Conservation (phyloP, 345 rosid species). For the Turnera subulata region DNA sequence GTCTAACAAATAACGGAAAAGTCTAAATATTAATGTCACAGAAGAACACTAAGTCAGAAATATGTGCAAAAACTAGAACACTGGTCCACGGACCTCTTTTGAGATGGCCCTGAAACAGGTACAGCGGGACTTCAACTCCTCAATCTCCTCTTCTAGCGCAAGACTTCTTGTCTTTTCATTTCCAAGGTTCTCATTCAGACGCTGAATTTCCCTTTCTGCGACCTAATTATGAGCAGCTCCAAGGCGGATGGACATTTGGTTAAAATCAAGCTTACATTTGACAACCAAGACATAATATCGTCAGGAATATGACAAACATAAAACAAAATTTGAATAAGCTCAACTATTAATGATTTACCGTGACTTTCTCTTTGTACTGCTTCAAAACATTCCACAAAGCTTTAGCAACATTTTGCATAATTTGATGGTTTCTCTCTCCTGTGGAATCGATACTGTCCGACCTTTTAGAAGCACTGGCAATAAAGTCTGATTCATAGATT, state of each 20-base stretch:
- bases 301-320: not conserved
- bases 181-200: constrained; percentile 44
- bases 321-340: not conserved
- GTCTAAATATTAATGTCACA: not conserved
- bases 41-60: not conserved
- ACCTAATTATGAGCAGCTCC: constrained; percentile 35
- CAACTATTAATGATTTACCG: constrained; percentile 34
- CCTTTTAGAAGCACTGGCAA: constrained; percentile 11
- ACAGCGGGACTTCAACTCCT: constrained; percentile 43
- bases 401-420: constrained; percentile 65
- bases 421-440: constrained; percentile 44
- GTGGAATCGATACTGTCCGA: constrained; percentile 21
- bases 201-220: constrained; percentile 55
- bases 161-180: constrained; percentile 44
- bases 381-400: constrained; percentile 74
- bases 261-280: constrained; percentile 6
- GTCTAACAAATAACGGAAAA: not conserved
- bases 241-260: constrained; percentile 1
- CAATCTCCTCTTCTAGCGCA: constrained; percentile 53
- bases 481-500: constrained; percentile 19
- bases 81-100: constrained; percentile 20
- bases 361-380: constrained; percentile 62
- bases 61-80: not conserved
- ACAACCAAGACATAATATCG: not conserved
- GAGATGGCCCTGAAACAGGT: constrained; percentile 28